phyloP scores from a whole-genome alignment of 23 red algal species.

The Pyropia haitanensis region DNA sequence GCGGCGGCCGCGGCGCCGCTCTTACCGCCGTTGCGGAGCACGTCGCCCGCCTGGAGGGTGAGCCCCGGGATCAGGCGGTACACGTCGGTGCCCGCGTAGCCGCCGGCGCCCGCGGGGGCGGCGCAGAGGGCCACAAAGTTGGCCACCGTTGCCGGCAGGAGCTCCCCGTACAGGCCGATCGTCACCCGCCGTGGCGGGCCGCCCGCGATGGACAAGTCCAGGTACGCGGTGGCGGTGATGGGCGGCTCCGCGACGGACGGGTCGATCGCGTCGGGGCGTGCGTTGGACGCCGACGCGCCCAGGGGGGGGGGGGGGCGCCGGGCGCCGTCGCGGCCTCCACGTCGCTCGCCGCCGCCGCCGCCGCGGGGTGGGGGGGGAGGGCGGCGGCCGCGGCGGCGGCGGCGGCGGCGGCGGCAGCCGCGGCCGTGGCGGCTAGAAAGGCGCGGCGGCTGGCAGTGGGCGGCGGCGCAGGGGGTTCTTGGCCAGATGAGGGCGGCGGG shows the following conservation, averaged over 20 bases:
- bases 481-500: too few species aligned
- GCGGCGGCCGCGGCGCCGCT: slow-evolving; percentile 13
- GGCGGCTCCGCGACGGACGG: slow-evolving; percentile 9
- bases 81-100: slow-evolving; percentile 33
- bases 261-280: slow-evolving; percentile 8
- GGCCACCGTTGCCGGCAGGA: slow-evolving; percentile 35
- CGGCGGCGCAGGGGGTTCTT: too few species aligned
- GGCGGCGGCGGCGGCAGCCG: too few species aligned
- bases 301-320: too few species aligned
- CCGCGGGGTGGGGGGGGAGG: too few species aligned
- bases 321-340: too few species aligned
- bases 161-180: slow-evolving; percentile 65
- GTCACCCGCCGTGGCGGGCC: slow-evolving; percentile 22
- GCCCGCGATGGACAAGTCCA: slow-evolving; percentile 35
- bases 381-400: too few species aligned
- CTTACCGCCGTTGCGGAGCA: slow-evolving; percentile 32
- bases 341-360: too few species aligned
- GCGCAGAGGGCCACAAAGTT: slow-evolving; percentile 36
- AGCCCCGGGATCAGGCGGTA: slow-evolving; percentile 58
- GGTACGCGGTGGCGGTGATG: slow-evolving; percentile 38
- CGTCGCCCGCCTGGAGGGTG: slow-evolving; percentile 62
- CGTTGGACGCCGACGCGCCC: too few species aligned
- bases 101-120: neutral
- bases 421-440: too few species aligned
- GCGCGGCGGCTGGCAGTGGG: too few species aligned